These are phyloP conservation scores for Protomyces inouyei DNA, from an alignment of 1,139 yeast genomes.

Conservation along the genomic window DNA sequence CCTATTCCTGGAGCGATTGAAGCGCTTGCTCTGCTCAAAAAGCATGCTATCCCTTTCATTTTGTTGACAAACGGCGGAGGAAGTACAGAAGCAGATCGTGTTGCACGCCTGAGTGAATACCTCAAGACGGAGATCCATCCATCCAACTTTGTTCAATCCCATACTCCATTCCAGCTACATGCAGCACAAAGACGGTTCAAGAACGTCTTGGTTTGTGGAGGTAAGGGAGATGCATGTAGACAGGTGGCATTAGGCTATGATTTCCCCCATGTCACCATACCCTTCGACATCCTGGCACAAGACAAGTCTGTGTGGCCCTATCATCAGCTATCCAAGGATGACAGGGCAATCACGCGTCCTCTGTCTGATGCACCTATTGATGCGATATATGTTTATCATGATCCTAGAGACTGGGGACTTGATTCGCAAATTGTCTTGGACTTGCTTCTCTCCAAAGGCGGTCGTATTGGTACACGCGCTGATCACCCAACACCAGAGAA, in stretches of 20 bases:
- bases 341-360: conserved; percentile 47
- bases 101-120: conserved; percentile 59
- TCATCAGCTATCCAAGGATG: conserved; percentile 50
- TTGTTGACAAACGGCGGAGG: conserved; percentile 90
- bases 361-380: conserved; percentile 51
- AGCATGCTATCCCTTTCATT: conserved; percentile 76
- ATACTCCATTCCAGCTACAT: conserved; percentile 80
- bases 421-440: conserved; percentile 83
- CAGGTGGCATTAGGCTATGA: conserved; percentile 45
- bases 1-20: conserved; percentile 71
- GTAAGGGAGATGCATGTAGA: conserved; percentile 47
- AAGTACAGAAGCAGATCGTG: conserved; percentile 66
- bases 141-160: conserved; percentile 82
- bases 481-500: not conserved
- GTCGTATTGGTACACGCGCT: conserved; percentile 74
- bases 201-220: conserved; percentile 78
- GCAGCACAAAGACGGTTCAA: conserved; percentile 50
- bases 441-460: conserved; percentile 63
- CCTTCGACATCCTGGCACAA: conserved; percentile 62
- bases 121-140: conserved; percentile 57
- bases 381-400: conserved; percentile 81
- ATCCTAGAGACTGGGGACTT: conserved; percentile 84
- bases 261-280: conserved; percentile 68
- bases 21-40: conserved; percentile 64
- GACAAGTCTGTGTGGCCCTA: conserved; percentile 69